A percentile compares a stretch with the other conserved stretches of the same genome.
Conservation (phyloP, 371 early-diverging fungal species). For the Apophysomyces ossiformis region DNA sequence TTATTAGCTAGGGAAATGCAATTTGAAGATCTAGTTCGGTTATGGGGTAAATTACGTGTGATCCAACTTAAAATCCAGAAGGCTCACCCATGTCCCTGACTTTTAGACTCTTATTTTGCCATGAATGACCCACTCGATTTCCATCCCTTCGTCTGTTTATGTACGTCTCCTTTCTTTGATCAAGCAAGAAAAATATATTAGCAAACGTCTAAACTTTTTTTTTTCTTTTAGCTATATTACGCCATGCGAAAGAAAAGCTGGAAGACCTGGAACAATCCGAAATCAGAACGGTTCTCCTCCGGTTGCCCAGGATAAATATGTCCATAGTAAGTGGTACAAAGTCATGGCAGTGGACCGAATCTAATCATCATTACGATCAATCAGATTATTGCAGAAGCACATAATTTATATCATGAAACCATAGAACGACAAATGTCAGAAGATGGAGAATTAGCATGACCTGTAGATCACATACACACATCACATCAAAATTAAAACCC, state of each 20-base stretch:
- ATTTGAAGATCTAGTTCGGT: constrained; percentile 72
- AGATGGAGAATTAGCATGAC: constrained; percentile 30
- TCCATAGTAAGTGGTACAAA: constrained; percentile 52
- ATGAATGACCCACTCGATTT: constrained; percentile 71
- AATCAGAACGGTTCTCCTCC: constrained; percentile 81
- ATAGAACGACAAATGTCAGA: constrained; percentile 57
- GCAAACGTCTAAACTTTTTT: not conserved
- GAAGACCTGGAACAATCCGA: constrained; percentile 93
- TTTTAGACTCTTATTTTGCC: constrained; percentile 78
- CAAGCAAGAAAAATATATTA: not conserved
- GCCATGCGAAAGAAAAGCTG: constrained; percentile 72
- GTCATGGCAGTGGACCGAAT: not conserved
- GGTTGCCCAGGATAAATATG: constrained; percentile 80
- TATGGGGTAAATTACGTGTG: constrained; percentile 71
- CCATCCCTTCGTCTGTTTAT: constrained; percentile 81
- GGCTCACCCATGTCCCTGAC: not conserved
- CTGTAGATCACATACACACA: not conserved
- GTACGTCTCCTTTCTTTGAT: constrained; percentile 30
- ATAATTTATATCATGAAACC: constrained; percentile 67
- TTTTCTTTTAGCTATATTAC: constrained; percentile 61
- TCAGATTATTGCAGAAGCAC: constrained; percentile 67
- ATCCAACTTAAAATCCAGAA: not conserved
- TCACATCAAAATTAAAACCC: not conserved
- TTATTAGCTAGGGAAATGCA: constrained; percentile 84
- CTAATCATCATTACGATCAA: not conserved